phyloP scores from a whole-genome alignment of 352 stramenopile genomes.

The Phytophthora brassicae region DNA sequence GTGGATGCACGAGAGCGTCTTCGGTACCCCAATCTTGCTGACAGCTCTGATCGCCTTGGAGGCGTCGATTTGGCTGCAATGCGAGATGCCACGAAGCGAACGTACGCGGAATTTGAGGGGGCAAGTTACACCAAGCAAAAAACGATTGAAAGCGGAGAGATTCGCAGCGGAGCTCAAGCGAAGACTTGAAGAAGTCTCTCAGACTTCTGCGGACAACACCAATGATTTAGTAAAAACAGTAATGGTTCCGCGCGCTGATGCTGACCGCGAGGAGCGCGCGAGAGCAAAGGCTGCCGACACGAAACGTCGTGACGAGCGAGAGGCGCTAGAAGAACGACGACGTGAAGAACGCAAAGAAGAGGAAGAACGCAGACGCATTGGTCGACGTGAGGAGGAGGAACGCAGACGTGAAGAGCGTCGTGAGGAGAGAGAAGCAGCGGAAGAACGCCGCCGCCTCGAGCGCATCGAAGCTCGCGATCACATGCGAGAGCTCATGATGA shows the following conservation, averaged over 20 bases:
- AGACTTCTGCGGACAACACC: background rate
- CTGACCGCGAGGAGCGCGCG: background rate
- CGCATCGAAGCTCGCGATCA: too few relatives aligned
- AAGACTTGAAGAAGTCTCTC: background rate
- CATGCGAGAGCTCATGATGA: too few relatives aligned
- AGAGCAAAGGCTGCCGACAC: too few relatives aligned
- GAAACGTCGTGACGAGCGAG: background rate
- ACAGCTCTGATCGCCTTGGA: background rate
- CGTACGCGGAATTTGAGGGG: slow-evolving; percentile 1
- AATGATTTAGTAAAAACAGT: background rate
- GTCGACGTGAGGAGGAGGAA: too few relatives aligned
- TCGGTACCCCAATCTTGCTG: background rate
- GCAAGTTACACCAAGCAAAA: slow-evolving; percentile 7
- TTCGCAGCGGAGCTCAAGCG: background rate
- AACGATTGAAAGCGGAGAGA: background rate
- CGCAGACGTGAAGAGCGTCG: too few relatives aligned
- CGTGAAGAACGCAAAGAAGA: background rate
- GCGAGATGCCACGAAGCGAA: background rate
- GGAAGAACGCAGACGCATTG: too few relatives aligned
- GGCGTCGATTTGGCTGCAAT: slow-evolving; percentile 1
- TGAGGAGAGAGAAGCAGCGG: too few relatives aligned
- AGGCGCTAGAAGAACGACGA: background rate
- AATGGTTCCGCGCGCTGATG: background rate
- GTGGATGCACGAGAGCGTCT: background rate
- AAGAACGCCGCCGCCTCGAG: too few relatives aligned